phyloP scores from a whole-genome alignment of 2,329 filamentous ascomycete genomes.

The Cercospora nicotianae region DNA sequence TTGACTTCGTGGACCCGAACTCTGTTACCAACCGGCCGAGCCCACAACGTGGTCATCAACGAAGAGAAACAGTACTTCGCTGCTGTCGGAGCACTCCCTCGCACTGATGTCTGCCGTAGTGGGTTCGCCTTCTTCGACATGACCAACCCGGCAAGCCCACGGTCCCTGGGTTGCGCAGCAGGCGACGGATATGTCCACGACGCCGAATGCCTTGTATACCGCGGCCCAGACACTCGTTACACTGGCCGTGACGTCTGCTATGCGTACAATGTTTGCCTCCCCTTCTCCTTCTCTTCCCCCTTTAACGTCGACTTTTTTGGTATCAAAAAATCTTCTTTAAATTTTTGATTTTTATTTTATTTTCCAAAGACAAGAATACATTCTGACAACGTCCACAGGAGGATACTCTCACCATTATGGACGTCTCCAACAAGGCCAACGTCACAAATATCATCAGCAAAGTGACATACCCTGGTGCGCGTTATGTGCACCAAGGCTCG shows the following conservation, averaged over 20 bases:
- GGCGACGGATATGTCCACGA: conserved; percentile 57
- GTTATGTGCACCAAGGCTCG: conserved; percentile 57
- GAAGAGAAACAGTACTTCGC: conserved; percentile 41
- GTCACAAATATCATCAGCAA: conserved; percentile 46
- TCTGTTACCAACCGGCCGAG: conserved; percentile 1
- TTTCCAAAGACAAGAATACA: not conserved
- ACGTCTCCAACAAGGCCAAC: conserved; percentile 44
- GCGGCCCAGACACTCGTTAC: conserved; percentile 49
- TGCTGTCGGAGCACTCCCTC: conserved; percentile 10
- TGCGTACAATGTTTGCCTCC: conserved; percentile 44
- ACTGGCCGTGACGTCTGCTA: conserved; percentile 53
- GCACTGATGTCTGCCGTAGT: conserved; percentile 9
- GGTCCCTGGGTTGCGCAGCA: conserved; percentile 3
- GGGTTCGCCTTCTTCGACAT: conserved; percentile 10
- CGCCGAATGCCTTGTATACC: conserved; percentile 54
- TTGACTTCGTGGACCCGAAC: conserved; percentile 10
- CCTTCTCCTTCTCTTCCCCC: not conserved
- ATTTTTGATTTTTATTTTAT: too few relatives aligned
- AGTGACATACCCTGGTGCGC: conserved; percentile 49
- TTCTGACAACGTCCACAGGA: conserved; percentile 30
- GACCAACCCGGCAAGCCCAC: not conserved
- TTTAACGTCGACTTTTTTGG: not conserved
- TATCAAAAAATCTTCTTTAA: too few relatives aligned
- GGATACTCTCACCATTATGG: conserved; percentile 18
- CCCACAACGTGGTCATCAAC: conserved; percentile 55